A percentile compares a stretch with the other conserved stretches of the same genome.
Conservation (phyloP, 257 asterid species). For the Linaria vulgaris region DNA sequence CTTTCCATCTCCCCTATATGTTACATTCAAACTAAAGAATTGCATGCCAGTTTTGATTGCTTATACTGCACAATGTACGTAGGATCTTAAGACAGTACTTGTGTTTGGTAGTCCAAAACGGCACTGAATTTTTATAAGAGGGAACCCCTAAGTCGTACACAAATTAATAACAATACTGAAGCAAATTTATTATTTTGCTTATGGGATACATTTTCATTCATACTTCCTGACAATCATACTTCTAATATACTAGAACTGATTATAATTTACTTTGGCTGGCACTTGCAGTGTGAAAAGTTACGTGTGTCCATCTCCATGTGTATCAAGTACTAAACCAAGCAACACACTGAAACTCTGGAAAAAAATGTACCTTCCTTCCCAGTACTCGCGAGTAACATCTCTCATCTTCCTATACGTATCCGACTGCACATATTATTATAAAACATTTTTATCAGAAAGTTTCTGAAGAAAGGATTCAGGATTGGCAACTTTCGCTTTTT, state of each 20-base stretch:
- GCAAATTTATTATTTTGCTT: neutral
- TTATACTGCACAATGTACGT: neutral
- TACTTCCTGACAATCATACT: constrained; percentile 1
- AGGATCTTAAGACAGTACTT: neutral
- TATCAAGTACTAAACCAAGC: constrained; percentile 12
- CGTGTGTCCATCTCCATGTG: neutral
- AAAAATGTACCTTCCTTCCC: constrained; percentile 87
- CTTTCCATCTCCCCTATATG: neutral
- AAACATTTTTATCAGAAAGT: constrained; percentile 14
- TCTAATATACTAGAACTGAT: neutral
- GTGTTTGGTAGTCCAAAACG: neutral
- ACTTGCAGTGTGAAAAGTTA: neutral
- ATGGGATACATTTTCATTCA: constrained; percentile 1
- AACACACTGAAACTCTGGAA: constrained; percentile 8
- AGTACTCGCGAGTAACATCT: constrained; percentile 75
- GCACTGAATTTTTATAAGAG: neutral
- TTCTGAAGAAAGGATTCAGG: constrained; percentile 21
- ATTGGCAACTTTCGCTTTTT: constrained; percentile 7
- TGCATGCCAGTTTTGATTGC: neutral
- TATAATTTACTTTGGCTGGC: constrained; percentile 1
- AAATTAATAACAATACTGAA: neutral
- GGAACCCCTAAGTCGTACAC: neutral
- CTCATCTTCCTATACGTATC: constrained; percentile 94
- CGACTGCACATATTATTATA: constrained; percentile 49
- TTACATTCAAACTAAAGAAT: neutral